A percentile compares a stretch with the other conserved stretches of the same genome.
Conservation (phyloP, 306 rosid genomes). For the Prosopis cineraria region DNA sequence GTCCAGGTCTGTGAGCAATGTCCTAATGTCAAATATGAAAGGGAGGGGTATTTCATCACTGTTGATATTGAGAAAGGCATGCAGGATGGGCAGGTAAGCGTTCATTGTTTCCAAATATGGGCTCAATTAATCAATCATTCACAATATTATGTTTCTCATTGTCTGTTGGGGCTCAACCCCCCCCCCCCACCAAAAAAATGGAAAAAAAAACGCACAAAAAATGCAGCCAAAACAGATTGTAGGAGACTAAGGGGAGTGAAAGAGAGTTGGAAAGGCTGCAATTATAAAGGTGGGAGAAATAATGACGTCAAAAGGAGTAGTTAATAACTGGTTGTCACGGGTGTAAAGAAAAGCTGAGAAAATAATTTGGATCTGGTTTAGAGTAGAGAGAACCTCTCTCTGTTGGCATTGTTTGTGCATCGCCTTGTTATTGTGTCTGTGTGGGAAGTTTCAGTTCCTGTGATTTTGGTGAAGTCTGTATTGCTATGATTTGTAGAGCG, state of each 20-base stretch:
- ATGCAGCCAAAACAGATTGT: not conserved
- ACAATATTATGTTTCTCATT: not conserved
- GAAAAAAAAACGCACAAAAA: no score
- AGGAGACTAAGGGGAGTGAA: not conserved
- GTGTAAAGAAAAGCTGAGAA: not conserved
- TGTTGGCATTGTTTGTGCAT: not conserved
- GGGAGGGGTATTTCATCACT: constrained; percentile 91
- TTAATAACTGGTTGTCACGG: not conserved
- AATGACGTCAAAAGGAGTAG: not conserved
- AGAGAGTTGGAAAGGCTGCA: not conserved
- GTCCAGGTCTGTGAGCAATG: constrained; percentile 96
- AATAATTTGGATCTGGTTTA: not conserved
- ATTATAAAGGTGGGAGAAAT: not conserved
- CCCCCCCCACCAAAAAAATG: no score
- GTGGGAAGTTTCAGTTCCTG: not conserved
- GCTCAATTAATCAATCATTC: constrained; percentile 9
- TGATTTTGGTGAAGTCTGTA: not conserved
- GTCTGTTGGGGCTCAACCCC: not conserved
- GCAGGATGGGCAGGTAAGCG: constrained; percentile 97
- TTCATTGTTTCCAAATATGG: constrained; percentile 22
- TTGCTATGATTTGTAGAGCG: not conserved
- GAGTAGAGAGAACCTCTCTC: not conserved
- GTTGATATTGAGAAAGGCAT: constrained; percentile 99
- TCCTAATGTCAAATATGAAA: constrained; percentile 83
- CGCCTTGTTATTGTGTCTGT: not conserved